Evolutionary conservation across 2,329 filamentous ascomycete species (phyloP).

Genomic region (Penicillium freii): DNA sequence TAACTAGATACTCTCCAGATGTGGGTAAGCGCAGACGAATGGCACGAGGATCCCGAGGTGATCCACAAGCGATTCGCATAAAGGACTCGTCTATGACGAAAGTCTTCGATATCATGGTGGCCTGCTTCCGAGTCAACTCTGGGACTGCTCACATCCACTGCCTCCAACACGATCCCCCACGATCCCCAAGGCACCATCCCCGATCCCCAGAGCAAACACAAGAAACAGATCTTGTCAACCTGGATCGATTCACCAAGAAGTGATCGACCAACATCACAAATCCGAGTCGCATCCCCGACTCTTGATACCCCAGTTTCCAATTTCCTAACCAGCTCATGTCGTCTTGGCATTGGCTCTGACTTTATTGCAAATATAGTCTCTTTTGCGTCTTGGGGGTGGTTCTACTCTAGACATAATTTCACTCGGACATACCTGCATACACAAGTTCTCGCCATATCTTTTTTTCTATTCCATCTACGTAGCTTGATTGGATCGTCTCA

Average conservation of each 20-base stretch:
- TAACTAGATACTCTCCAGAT: constrained; percentile 60
- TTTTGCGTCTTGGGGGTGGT: constrained; percentile 4
- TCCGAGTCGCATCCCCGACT: constrained; percentile 23
- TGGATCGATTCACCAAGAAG: constrained; percentile 4
- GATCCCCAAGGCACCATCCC: background rate
- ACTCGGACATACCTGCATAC: constrained; percentile 4
- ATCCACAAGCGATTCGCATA: constrained; percentile 97
- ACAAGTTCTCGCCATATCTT: background rate
- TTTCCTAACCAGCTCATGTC: constrained; percentile 7
- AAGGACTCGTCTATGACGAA: constrained; percentile 8
- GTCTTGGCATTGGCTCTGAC: constrained; percentile 4
- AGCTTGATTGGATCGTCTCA: background rate
- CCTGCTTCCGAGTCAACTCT: background rate
- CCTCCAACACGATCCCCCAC: background rate
- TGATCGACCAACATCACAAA: constrained; percentile 15
- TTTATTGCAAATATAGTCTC: constrained; percentile 12
- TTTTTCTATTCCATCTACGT: background rate
- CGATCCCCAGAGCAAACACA: background rate
- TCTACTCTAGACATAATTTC: constrained; percentile 1
- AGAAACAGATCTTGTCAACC: constrained; percentile 2
- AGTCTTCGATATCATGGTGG: background rate
- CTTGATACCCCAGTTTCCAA: constrained; percentile 31
- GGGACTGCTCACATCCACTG: background rate
- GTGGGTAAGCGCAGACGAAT: constrained; percentile 99
- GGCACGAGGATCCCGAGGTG: constrained; percentile 99